Evolutionary conservation across 1,284 basidiomycete genomes (phyloP).

Genomic region (Cutaneotrichosporon curvatum): DNA sequence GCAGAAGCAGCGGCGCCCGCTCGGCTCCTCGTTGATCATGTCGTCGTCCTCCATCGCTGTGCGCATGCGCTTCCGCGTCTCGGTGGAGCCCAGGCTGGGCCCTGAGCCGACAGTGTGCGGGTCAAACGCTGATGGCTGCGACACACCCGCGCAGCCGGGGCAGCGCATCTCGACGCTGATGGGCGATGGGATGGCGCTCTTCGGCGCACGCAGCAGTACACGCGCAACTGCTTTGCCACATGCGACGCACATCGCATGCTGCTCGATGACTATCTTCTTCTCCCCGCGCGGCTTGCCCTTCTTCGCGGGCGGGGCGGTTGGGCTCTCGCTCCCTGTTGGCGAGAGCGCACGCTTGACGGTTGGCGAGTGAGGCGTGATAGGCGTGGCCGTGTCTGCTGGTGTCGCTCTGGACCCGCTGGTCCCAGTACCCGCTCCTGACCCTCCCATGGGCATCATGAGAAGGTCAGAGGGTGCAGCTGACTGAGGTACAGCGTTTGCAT

Average conservation of each 20-base stretch:
- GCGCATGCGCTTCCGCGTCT: constrained; percentile 40
- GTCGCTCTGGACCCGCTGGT: too few species aligned
- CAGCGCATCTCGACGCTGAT: constrained; percentile 28
- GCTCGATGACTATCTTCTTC: constrained; percentile 39
- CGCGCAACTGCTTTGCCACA: constrained; percentile 29
- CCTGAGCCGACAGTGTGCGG: constrained; percentile 9
- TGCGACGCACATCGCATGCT: constrained; percentile 19
- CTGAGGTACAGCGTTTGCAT: constrained; percentile 1
- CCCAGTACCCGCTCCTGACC: too few species aligned
- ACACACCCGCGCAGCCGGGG: constrained; percentile 24
- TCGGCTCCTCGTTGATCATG: constrained; percentile 13
- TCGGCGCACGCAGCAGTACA: constrained; percentile 37
- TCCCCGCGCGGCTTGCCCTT: constrained; percentile 29
- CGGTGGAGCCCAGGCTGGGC: constrained; percentile 27
- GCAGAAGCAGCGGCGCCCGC: constrained; percentile 26
- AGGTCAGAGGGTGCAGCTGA: constrained; percentile 10
- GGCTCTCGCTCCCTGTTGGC: constrained; percentile 16
- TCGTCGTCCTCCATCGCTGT: constrained; percentile 39
- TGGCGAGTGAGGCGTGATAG: constrained; percentile 9
- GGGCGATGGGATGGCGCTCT: constrained; percentile 31
- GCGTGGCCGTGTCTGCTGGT: not conserved
- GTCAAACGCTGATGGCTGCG: constrained; percentile 22
- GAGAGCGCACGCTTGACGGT: constrained; percentile 19
- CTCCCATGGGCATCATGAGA: not conserved
- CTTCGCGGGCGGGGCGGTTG: constrained; percentile 15